Evolutionary conservation across 148 eudicot species (phyloP).

Genomic region (Persicaria tinctoria): DNA sequence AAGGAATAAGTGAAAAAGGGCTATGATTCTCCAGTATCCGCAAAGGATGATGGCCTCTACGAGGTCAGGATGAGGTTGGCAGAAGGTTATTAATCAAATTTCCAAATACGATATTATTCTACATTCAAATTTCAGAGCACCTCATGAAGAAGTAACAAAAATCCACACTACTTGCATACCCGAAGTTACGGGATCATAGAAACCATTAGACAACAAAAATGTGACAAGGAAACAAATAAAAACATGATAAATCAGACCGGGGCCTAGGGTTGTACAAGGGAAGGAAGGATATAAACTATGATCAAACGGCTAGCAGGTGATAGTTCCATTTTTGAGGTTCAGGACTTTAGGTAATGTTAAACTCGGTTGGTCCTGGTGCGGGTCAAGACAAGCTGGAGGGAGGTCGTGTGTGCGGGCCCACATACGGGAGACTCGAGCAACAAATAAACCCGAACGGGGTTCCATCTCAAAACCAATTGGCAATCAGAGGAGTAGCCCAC

Average conservation of each 20-base stretch:
- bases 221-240: not conserved
- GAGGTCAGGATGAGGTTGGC: not conserved
- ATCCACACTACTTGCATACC: not conserved
- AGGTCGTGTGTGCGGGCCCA: too few relatives aligned
- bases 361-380: too few relatives aligned
- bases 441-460: too few relatives aligned
- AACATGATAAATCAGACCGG: not conserved
- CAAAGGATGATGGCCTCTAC: not conserved
- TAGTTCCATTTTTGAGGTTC: not conserved
- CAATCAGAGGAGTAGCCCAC: too few relatives aligned
- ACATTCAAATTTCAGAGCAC: not conserved
- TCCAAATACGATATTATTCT: not conserved
- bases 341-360: too few relatives aligned
- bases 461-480: too few relatives aligned
- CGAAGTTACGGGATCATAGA: not conserved
- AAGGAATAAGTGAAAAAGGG: not conserved
- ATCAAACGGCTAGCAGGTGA: not conserved
- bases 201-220: not conserved
- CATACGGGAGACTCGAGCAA: too few relatives aligned
- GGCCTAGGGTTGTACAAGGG: too few relatives aligned
- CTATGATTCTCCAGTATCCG: not conserved
- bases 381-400: too few relatives aligned
- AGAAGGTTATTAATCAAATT: not conserved
- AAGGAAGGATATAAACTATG: not conserved
- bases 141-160: not conserved